Evolutionary conservation across 192 early-diverging fungal genomes (phyloP), one percentile per base, ranked within the genome.

Genomic region (Mortierella antarctica): DNA sequence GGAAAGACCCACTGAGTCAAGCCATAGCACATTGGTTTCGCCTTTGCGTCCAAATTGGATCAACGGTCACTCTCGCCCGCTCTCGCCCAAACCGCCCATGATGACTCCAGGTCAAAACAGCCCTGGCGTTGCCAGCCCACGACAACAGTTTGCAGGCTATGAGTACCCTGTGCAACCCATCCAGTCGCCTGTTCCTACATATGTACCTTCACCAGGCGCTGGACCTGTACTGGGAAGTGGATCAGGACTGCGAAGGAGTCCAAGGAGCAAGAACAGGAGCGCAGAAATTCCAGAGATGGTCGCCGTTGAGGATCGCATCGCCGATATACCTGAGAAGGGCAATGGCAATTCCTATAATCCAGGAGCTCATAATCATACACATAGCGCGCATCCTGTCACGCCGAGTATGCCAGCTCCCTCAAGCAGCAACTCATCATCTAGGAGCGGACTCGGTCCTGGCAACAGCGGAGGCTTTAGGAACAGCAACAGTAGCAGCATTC

Each of bases 401-500:
- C 6, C 6, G 1, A 7, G 50, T 51, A 51, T 51, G 50, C 50
- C 55, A 18, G 1, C 55, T 21, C 55, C 10, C 48, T n/a, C 18
- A 47, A 52, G 17, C 48, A 65, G 48, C 62, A 65, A 53, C 49
- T 17, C 2, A 14, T 18, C 50, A 6, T 1, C 50, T 31, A 70
- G 20, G 31, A 62, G 5, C 49, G 18, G 52, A 21, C 46, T 31
- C 18, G 45, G 13, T 17, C 18, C 15, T 18, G 46, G 20, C 18
- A 57, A 40, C 62, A 65, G 41, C 47, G 15, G 15, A n/a, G 49
- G 3, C 62, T 20, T 5, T 48, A 63, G 31, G 31, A 31, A 15
- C 70, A 71, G 21, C 61, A 63, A 8, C 60, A 56, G 14, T 54
- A 76, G 8, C 66, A 67, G 48, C 11, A 63, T 45, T 23, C 59